Conservation (phyloP, 495 filamentous ascomycete species). For the Cudoniella acicularis region DNA sequence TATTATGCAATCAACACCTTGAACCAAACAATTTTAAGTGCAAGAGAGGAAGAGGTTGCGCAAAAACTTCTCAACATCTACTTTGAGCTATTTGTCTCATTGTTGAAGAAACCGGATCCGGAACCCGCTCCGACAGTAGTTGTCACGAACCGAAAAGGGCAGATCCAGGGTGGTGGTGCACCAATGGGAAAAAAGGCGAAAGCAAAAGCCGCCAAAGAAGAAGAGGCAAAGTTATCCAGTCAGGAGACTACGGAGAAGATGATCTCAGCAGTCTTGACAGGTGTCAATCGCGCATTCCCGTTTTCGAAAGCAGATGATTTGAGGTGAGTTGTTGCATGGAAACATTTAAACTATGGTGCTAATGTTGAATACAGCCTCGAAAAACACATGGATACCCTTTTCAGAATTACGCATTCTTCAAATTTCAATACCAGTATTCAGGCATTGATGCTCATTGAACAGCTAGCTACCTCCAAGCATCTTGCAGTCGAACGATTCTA, state of each 20-base stretch:
- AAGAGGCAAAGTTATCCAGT: slow-evolving; percentile 52
- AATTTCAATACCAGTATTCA: slow-evolving; percentile 99
- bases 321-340: slow-evolving; percentile 45
- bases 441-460: slow-evolving; percentile 92
- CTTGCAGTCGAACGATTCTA: slow-evolving; percentile 83
- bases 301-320: slow-evolving; percentile 79
- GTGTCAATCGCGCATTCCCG: slow-evolving; percentile 92
- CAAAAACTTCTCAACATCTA: slow-evolving; percentile 82
- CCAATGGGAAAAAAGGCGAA: slow-evolving; percentile 44
- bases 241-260: slow-evolving; percentile 83
- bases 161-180: slow-evolving; percentile 48
- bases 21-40: slow-evolving; percentile 90
- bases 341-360: slow-evolving; percentile 23
- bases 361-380: slow-evolving; percentile 53
- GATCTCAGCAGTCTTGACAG: slow-evolving; percentile 83
- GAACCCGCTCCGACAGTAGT: slow-evolving; percentile 18
- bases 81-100: slow-evolving; percentile 74
- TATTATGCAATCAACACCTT: slow-evolving; percentile 96
- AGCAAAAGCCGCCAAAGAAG: slow-evolving; percentile 45
- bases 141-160: slow-evolving; percentile 36
- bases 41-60: slow-evolving; percentile 77
- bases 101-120: slow-evolving; percentile 57
- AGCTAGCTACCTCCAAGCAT: slow-evolving; percentile 76
- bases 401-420: slow-evolving; percentile 91
- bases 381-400: slow-evolving; percentile 87